Evolutionary conservation across 1,284 basidiomycete species (phyloP).

Genomic region (Ceratobasidium sp.): DNA sequence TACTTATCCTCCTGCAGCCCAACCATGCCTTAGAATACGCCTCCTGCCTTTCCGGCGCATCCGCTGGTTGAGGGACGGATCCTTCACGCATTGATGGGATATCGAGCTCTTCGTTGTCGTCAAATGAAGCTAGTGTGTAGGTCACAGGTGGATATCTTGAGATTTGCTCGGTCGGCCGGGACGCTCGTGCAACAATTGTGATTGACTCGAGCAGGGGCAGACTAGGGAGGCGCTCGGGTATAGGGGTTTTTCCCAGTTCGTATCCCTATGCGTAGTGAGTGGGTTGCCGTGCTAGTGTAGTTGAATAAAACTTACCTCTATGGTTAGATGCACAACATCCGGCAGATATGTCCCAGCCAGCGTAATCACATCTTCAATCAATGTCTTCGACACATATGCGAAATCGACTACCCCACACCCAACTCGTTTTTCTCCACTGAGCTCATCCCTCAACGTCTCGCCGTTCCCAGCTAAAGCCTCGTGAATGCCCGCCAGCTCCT

Average conservation of each 20-base stretch:
- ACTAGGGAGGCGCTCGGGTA: slow-evolving; percentile 32
- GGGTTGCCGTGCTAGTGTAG: background rate
- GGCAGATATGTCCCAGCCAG: slow-evolving; percentile 30
- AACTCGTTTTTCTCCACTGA: slow-evolving; percentile 14
- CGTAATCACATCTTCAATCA: slow-evolving; percentile 40
- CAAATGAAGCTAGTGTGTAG: slow-evolving; percentile 11
- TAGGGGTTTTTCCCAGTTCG: slow-evolving; percentile 32
- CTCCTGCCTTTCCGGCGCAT: slow-evolving; percentile 36
- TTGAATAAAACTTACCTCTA: slow-evolving; percentile 24
- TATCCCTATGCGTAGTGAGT: slow-evolving; percentile 24
- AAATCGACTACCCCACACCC: slow-evolving; percentile 33
- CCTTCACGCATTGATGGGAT: slow-evolving; percentile 25
- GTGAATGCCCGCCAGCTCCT: slow-evolving; percentile 37
- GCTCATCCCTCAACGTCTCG: slow-evolving; percentile 11
- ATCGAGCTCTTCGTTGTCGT: slow-evolving; percentile 1
- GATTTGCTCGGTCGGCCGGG: slow-evolving; percentile 26
- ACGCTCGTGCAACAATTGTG: slow-evolving; percentile 37
- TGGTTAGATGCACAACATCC: slow-evolving; percentile 35
- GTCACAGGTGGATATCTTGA: slow-evolving; percentile 26
- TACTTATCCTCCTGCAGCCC: background rate
- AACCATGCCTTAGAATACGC: slow-evolving; percentile 31
- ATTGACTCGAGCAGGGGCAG: slow-evolving; percentile 38
- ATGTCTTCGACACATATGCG: slow-evolving; percentile 36
- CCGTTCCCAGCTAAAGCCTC: slow-evolving; percentile 32
- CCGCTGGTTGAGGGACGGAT: slow-evolving; percentile 30